phyloP scores from a whole-genome alignment of 371 early-diverging fungal genomes.

The Mortierella sp. region DNA sequence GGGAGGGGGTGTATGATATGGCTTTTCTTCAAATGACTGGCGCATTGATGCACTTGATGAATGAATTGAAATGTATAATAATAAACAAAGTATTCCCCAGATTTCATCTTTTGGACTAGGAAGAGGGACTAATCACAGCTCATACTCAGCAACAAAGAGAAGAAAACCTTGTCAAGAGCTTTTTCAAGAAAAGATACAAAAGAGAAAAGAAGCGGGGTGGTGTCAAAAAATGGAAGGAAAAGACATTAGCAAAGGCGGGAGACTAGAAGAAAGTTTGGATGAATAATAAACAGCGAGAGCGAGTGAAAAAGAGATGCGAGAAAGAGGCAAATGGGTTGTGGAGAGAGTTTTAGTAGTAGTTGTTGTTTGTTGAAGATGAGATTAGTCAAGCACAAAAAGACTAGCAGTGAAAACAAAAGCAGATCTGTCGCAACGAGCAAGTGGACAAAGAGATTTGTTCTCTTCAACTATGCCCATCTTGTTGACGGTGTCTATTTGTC shows the following conservation, averaged over 20 bases:
- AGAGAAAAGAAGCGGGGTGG: neutral
- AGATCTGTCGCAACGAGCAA: neutral
- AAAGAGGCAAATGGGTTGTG: neutral
- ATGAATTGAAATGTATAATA: neutral
- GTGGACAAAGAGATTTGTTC: no score
- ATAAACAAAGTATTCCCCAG: neutral
- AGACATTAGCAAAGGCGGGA: neutral
- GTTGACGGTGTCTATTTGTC: neutral
- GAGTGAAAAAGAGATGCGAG: neutral
- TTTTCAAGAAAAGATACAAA: neutral
- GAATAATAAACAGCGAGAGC: neutral
- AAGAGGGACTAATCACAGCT: neutral
- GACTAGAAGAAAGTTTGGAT: neutral
- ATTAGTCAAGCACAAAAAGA: neutral
- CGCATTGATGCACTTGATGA: neutral
- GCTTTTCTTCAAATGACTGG: neutral
- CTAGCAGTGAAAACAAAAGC: neutral
- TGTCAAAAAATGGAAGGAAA: neutral
- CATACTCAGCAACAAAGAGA: neutral
- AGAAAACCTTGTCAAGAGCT: slow-evolving; percentile 4
- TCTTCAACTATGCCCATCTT: neutral
- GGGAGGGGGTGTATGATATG: neutral
- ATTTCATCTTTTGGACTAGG: neutral
- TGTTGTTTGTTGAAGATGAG: neutral
- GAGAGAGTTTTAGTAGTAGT: neutral